phyloP scores from a whole-genome alignment of 305 asterid genomes.

The Solanum hybrid region DNA sequence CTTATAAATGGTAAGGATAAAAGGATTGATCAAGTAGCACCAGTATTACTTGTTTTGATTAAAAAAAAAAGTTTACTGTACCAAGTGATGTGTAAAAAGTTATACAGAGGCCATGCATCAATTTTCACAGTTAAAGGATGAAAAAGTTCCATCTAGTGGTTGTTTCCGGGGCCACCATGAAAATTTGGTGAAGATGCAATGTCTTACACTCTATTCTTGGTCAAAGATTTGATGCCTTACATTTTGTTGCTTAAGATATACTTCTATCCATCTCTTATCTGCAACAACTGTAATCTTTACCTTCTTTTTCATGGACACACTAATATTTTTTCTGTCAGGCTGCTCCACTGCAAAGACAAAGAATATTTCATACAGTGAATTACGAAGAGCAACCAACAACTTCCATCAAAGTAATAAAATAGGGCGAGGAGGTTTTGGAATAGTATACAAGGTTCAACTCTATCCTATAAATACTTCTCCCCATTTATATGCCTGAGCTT shows the following conservation, averaged over 20 bases:
- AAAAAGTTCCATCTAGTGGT: not conserved
- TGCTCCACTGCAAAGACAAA: conserved; percentile 34
- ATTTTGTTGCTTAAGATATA: not conserved
- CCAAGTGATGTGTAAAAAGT: not conserved
- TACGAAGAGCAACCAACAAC: conserved; percentile 61
- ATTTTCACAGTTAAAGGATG: not conserved
- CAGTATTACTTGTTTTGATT: not conserved
- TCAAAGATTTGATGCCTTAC: not conserved
- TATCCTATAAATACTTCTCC: not conserved
- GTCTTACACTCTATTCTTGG: not conserved
- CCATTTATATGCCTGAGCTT: not conserved
- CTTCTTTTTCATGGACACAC: not conserved
- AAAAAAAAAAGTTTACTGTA: not conserved
- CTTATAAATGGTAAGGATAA: not conserved
- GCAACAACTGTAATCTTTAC: not conserved
- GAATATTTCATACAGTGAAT: conserved; percentile 54
- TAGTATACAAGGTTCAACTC: conserved; percentile 71
- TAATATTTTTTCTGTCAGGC: conserved; percentile 31
- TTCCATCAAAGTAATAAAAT: conserved; percentile 56
- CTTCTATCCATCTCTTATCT: not conserved
- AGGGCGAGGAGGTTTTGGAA: conserved; percentile 93
- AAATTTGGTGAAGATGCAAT: not conserved
- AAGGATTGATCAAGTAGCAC: not conserved
- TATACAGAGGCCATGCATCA: not conserved
- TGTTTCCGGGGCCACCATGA: not conserved